phyloP scores from a whole-genome alignment of 345 rosid genomes.

The Nasturtium officinale region DNA sequence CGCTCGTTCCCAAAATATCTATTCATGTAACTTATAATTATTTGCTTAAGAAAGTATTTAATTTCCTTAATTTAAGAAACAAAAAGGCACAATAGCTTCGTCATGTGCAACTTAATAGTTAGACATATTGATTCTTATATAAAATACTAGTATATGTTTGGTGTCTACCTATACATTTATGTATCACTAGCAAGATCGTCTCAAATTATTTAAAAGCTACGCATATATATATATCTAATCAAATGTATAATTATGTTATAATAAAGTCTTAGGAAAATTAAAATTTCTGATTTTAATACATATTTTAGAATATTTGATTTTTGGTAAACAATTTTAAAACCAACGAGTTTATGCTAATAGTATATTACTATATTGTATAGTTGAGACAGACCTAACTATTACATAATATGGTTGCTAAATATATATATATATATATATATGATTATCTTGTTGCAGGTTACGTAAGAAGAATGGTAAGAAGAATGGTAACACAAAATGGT shows the following conservation, averaged over 20 bases:
- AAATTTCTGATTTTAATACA: no score
- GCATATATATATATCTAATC: neutral
- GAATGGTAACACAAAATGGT: no score
- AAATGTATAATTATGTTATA: neutral
- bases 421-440: no score
- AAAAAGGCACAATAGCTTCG: neutral
- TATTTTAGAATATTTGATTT: no score
- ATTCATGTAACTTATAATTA: constrained; percentile 7
- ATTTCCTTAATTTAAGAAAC: neutral
- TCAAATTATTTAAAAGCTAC: neutral
- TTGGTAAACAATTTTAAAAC: no score
- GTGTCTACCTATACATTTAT: neutral
- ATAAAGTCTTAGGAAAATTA: no score
- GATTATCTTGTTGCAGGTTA: neutral
- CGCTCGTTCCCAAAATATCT: constrained; percentile 25
- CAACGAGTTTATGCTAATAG: neutral
- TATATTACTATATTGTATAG: no score
- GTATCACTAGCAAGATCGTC: neutral
- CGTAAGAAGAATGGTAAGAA: no score
- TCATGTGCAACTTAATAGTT: neutral
- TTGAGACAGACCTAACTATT: neutral
- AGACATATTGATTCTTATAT: neutral
- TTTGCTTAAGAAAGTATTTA: neutral
- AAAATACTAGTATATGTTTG: neutral
- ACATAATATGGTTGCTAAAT: no score